phyloP scores from a whole-genome alignment of 106 monocot genomes.

The Platanthera zijinensis region DNA sequence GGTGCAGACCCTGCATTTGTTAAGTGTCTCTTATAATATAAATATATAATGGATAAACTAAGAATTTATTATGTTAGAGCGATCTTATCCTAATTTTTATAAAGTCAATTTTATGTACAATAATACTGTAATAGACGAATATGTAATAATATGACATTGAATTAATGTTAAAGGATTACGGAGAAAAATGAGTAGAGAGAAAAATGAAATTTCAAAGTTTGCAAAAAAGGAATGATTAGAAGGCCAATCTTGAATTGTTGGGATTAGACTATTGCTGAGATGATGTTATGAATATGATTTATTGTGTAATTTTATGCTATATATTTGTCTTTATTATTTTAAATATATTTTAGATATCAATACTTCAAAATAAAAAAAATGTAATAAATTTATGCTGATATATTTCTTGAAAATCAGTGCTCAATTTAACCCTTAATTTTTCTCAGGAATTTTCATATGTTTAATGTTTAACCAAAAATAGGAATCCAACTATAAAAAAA shows the following conservation, averaged over 20 bases:
- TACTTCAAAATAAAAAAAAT: not conserved
- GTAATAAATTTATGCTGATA: not conserved
- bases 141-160: not conserved
- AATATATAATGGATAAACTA: too few species aligned
- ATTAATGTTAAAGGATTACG: not conserved
- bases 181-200: not conserved
- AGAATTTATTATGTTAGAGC: too few species aligned
- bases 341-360: not conserved
- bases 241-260: too few species aligned
- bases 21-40: too few species aligned
- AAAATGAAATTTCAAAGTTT: too few species aligned
- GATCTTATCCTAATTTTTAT: too few species aligned
- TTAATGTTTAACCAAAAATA: too few species aligned
- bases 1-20: too few species aligned
- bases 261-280: not conserved
- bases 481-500: too few species aligned
- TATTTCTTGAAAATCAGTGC: not conserved
- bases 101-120: not conserved
- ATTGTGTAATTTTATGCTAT: not conserved
- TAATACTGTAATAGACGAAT: not conserved
- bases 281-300: not conserved
- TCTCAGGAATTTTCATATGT: too few species aligned
- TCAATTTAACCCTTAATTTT: not conserved
- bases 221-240: too few species aligned
- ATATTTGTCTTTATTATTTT: not conserved